Evolutionary conservation across 345 rosid species (phyloP).

Genomic region (Bruguiera gymnorhiza): DNA sequence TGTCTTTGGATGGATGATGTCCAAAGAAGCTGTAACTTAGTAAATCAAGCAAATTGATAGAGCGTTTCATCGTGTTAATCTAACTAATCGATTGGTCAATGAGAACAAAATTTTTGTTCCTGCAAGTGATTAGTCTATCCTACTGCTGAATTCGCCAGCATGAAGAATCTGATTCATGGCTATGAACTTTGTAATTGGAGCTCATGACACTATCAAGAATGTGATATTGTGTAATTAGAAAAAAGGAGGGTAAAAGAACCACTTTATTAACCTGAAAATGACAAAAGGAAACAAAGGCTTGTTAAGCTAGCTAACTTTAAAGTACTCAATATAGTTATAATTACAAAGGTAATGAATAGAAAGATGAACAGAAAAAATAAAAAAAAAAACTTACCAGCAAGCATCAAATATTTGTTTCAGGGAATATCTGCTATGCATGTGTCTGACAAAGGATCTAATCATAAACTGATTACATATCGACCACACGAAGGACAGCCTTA

Average conservation of each 20-base stretch:
- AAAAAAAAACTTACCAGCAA: too few relatives aligned
- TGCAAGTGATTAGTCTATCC: not conserved
- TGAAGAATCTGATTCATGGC: slow-evolving; percentile 7
- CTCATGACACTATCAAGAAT: not conserved
- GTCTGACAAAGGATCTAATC: too few relatives aligned
- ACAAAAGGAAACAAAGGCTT: too few relatives aligned
- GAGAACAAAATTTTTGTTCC: not conserved
- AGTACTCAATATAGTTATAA: too few relatives aligned
- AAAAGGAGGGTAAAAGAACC: not conserved
- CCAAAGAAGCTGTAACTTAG: not conserved
- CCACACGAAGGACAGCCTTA: too few relatives aligned
- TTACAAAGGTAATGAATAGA: too few relatives aligned
- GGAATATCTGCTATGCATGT: too few relatives aligned
- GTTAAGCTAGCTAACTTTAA: too few relatives aligned
- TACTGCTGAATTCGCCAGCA: not conserved
- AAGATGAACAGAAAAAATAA: too few relatives aligned
- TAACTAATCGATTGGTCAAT: not conserved
- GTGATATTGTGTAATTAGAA: not conserved
- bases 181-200: not conserved
- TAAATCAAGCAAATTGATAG: not conserved
- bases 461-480: too few relatives aligned
- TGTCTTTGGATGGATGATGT: not conserved
- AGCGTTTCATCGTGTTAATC: not conserved
- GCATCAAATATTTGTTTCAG: too few relatives aligned
- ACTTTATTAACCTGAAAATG: too few relatives aligned